Base-by-base conservation (phyloP, 139 green algal genomes). In the Tetradesmus obliquus region DNA sequence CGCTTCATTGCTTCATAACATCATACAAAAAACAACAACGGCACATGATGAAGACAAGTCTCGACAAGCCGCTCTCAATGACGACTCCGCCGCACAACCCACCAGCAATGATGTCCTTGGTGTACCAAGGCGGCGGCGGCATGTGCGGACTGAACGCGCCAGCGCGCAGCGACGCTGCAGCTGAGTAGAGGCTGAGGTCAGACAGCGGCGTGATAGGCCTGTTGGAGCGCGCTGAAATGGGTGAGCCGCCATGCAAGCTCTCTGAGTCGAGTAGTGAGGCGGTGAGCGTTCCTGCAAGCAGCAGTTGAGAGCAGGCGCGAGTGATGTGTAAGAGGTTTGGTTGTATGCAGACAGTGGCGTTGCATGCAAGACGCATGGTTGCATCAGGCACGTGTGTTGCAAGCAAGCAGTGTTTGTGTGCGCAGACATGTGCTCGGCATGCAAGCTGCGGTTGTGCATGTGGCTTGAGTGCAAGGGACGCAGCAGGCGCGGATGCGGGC, bases 51-150 rank as follows among this genome's bases (percentile, higher is more conserved):
- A 45, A 45, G 32, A 45, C 32, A 45, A 45, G 32, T 45, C 32
- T 45, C 32, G 32, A 45, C 32, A 45, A 45, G 32, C 32, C 32
- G 32, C 32, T 45, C 32, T 45, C 32, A 45, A 45, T 45, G 32
- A 45, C 32, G 32, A 45, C 32, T 24, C 17, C 57, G 6, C 57
- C 7, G 66, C 80, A 17, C 9, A 58, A 2, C 84, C 24, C 84
- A 89, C 84, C 84, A 45, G 84, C 84, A 58, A 89, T n/a, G 24
- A 89, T 51, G 17, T 89, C 84, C 71, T 19, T 80, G 9, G 17
- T 58, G 45, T 81, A 89, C 60, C 84, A 81, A 66, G 84, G 60
- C 51, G 12, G 74, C 3, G n/a, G 83, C 7, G 55, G 20, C 83
- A 45, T 3, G 13, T 55, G 74, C 6, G 74, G 74, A 22, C 24